Percentiles rank a stretch among this genome's conserved stretches.
Conservation (phyloP, 306 rosid genomes). For the Abrus precatorius region DNA sequence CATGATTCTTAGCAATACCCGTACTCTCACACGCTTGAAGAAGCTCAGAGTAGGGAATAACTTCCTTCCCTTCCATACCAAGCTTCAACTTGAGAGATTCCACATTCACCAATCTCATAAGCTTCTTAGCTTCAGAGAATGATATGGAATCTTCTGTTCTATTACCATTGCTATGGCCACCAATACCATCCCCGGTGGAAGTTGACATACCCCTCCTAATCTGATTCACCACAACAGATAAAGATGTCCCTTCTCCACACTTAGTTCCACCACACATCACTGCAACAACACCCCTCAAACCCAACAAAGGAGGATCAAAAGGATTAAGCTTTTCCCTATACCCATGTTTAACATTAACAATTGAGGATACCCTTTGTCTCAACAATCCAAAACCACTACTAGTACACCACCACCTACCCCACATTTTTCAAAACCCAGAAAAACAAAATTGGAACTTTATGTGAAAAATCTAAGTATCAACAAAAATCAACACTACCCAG, state of each 20-base stretch:
- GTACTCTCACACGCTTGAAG: conserved; percentile 75
- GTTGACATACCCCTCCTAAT: conserved; percentile 51
- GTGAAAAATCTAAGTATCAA: neutral
- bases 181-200: conserved; percentile 22
- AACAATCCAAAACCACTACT: conserved; percentile 42
- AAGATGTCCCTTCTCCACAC: conserved; percentile 11
- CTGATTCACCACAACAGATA: conserved; percentile 45
- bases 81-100: conserved; percentile 78
- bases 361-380: conserved; percentile 45
- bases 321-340: conserved; percentile 46
- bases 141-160: conserved; percentile 58
- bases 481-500: conserved; percentile 30
- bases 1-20: conserved; percentile 77
- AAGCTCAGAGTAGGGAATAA: conserved; percentile 74
- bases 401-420: conserved; percentile 55
- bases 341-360: conserved; percentile 36
- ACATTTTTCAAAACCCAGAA: conserved; percentile 49
- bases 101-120: conserved; percentile 93
- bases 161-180: conserved; percentile 18
- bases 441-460: conserved; percentile 34
- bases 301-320: conserved; percentile 39
- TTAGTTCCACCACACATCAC: conserved; percentile 39
- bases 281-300: conserved; percentile 43
- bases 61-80: conserved; percentile 78
- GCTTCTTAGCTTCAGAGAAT: conserved; percentile 79